These are phyloP conservation scores for Penicillium fuscoglaucum DNA, from an alignment of 2,329 filamentous ascomycete genomes.

Conservation along the genomic window DNA sequence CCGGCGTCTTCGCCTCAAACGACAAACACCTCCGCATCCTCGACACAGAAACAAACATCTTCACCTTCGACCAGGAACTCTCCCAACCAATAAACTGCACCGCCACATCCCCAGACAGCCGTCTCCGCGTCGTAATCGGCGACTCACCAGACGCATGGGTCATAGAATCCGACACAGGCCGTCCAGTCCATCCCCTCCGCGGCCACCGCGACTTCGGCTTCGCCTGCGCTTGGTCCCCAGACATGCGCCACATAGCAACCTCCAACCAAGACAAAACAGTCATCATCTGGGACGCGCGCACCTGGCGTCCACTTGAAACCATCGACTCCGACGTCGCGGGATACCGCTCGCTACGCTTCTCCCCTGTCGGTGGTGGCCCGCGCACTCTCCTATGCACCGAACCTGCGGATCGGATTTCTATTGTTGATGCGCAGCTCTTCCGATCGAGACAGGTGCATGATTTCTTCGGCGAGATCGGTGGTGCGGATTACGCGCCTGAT, in stretches of 20 bases:
- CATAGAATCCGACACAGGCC: slow-evolving; percentile 46
- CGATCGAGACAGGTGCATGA: slow-evolving; percentile 46
- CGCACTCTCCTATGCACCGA: slow-evolving; percentile 46
- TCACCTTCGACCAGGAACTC: slow-evolving; percentile 40
- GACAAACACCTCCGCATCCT: slow-evolving; percentile 56
- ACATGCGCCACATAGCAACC: slow-evolving; percentile 50
- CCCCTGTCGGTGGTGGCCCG: slow-evolving; percentile 46
- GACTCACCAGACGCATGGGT: slow-evolving; percentile 46
- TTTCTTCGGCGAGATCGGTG: slow-evolving; percentile 50
- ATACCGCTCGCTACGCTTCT: slow-evolving; percentile 47
- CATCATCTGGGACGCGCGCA: slow-evolving; percentile 49
- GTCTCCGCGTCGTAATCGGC: slow-evolving; percentile 47
- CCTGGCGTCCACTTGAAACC: slow-evolving; percentile 41
- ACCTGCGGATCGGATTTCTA: slow-evolving; percentile 46
- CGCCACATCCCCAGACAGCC: slow-evolving; percentile 45
- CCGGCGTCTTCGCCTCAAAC: slow-evolving; percentile 59
- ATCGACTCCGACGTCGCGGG: slow-evolving; percentile 48
- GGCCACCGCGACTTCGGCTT: slow-evolving; percentile 49
- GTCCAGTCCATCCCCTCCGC: slow-evolving; percentile 38
- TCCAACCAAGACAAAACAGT: slow-evolving; percentile 50
- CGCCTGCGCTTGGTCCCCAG: slow-evolving; percentile 49
- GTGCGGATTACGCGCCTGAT: slow-evolving; percentile 45
- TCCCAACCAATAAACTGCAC: slow-evolving; percentile 48
- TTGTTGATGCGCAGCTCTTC: slow-evolving; percentile 48
- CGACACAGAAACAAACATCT: slow-evolving; percentile 51